Conservation (phyloP, 164 flowering plant genomes). For the Paratinospora sagittata region DNA sequence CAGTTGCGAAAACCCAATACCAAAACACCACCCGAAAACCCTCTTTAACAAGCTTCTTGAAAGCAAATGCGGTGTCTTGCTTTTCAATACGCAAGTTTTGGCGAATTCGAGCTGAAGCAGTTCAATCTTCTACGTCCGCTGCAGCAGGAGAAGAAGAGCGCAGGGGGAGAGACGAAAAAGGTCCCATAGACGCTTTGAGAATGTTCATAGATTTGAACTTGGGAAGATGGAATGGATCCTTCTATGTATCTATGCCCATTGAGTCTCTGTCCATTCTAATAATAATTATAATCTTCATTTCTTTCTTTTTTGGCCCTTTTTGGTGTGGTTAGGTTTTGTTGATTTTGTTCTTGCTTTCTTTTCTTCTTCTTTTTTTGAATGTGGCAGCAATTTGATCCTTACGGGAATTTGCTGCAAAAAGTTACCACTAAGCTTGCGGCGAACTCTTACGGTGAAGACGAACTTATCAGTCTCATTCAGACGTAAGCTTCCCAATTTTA, state of each 20-base stretch:
- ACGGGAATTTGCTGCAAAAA: constrained; percentile 63
- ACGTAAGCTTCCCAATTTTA: constrained; percentile 42
- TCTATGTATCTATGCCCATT: constrained; percentile 36
- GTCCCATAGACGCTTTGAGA: constrained; percentile 40
- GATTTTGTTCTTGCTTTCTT: neutral
- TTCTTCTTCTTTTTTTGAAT: neutral
- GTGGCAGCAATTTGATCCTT: constrained; percentile 77
- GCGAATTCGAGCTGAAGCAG: constrained; percentile 18
- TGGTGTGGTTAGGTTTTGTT: neutral
- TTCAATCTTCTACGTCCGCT: constrained; percentile 19
- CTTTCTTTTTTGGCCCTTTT: neutral
- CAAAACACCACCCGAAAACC: constrained; percentile 5
- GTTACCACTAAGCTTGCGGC: constrained; percentile 64
- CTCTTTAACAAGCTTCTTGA: constrained; percentile 5
- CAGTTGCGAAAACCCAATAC: constrained; percentile 7
- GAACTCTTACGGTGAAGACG: constrained; percentile 88
- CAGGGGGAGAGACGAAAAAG: constrained; percentile 18
- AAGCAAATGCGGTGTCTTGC: constrained; percentile 3
- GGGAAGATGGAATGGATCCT: constrained; percentile 73
- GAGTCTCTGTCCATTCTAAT: neutral
- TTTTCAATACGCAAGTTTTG: constrained; percentile 3
- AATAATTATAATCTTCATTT: neutral
- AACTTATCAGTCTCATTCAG: constrained; percentile 83
- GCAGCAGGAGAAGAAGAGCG: constrained; percentile 11
- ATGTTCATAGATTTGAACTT: constrained; percentile 59